These are phyloP conservation scores for Rosa multiflora DNA, from an alignment of 306 rosid genomes.

Conservation along the genomic window DNA sequence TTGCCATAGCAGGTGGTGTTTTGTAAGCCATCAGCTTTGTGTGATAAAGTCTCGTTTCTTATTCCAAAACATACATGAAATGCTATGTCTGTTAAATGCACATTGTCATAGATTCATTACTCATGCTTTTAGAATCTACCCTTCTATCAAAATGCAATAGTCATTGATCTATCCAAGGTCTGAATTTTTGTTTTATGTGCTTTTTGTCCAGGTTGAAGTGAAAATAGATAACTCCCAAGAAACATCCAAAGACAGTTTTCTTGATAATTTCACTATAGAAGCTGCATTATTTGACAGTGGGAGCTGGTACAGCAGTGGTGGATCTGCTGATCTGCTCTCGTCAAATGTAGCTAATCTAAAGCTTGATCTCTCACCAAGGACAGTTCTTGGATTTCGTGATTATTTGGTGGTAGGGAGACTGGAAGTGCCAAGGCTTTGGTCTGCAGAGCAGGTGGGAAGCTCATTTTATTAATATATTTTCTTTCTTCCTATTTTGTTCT, in stretches of 20 bases:
- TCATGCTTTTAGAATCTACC: not conserved
- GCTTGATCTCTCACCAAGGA: constrained; percentile 39
- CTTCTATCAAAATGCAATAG: not conserved
- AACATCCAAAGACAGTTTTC: constrained; percentile 55
- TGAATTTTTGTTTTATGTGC: constrained; percentile 10
- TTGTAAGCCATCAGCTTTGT: not conserved
- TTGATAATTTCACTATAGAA: constrained; percentile 58
- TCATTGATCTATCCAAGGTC: not conserved
- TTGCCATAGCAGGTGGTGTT: not conserved
- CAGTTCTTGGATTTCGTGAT: constrained; percentile 62
- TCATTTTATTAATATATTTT: constrained; percentile 10
- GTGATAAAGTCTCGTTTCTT: not conserved
- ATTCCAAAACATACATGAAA: not conserved
- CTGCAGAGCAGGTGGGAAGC: constrained; percentile 79
- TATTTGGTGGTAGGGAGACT: constrained; percentile 67
- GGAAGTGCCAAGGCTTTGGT: constrained; percentile 80
- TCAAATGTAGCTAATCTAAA: constrained; percentile 62
- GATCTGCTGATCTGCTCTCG: constrained; percentile 56
- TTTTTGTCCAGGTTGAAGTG: constrained; percentile 71
- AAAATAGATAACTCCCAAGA: constrained; percentile 71
- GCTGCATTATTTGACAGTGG: constrained; percentile 66
- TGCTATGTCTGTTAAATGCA: too few relatives aligned
- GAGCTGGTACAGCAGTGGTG: constrained; percentile 55
- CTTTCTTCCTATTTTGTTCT: not conserved
- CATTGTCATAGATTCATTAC: not conserved